Base-by-base conservation (phyloP, 495 filamentous ascomycete genomes). In the Podospora conica region DNA sequence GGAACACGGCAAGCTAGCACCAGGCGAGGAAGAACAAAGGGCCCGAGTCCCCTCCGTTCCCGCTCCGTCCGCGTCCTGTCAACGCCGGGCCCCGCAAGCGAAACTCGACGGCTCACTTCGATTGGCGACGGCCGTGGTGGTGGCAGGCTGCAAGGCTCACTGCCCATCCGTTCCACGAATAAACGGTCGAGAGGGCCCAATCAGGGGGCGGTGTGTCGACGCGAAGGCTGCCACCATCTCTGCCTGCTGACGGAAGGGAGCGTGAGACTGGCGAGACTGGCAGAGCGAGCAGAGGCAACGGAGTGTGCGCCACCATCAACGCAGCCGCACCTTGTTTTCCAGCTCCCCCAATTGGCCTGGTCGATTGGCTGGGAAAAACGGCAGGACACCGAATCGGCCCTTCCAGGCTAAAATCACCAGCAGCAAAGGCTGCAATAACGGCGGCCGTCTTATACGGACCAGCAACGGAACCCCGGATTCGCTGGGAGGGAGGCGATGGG, bases 241-340 rank as follows among this genome's bases (percentile, higher is more conserved):
- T 27, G 53, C 25, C 53, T 61, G 58, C 53, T 53, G 25, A 29
- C 23, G 25, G 48, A 25, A 63, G 55, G 58, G 15, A 10, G 9
- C 57, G 27, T 40, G 58, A 27, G 53, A 54, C 12, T 9, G 55
- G n/a, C 7, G 55, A 29, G 28, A 33, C 9, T 7, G 21, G 11
- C 9, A 12, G 40, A 27, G 53, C 9, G 40, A n/a, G 29, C n/a
- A 24, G 31, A 25, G 29, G 31, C 25, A 27, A 63, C 20, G 55
- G 54, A 31, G 53, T 24, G 24, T 66, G 65, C 72, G 72, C 74
- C 74, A 76, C 74, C 68, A 76, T 75, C 63, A 63, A 67, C 71
- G 72, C 70, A 76, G 75, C 74, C 75, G 74, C 75, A 77, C 74
- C 75, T 76, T 77, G 75, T 77, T 75, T 72, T 63, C 61, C 63